Base-by-base conservation (phyloP, 768 basidiomycete genomes). In the Boletus vermiculosoides region DNA sequence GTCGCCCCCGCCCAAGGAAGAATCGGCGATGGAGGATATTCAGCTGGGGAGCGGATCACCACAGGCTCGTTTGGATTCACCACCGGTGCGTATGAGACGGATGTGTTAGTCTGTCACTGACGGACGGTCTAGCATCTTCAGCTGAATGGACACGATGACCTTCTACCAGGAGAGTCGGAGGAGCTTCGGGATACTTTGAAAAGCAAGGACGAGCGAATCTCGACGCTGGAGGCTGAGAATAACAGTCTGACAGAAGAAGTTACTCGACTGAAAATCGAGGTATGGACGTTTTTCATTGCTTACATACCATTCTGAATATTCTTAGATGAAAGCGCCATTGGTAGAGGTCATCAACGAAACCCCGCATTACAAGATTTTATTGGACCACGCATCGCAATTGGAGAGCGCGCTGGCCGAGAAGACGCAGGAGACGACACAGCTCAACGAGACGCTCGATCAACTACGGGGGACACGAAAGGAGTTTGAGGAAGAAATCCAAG, bases 51-150 rank as follows among this genome's bases (percentile, higher is more conserved):
- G 81, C 81, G 77, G 80, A 78, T 73, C 72, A 12, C 61, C 77
- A 61, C 76, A 73, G 69, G 70, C 69, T 64, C 77, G 76, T 73
- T 78, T 80, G 73, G 83, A 80, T 76, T 81, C 85, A 78, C 83
- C 86, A 72, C 80, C 76, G 77, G 88, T 89, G 81, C 83, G 88
- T 87, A 79, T 78, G 76, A 22, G 9, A 78, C 74, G 49, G 6
- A 8, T 66, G 63, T 45, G 61, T 63, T 69, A 20, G 18, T n/a
- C 2, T n/a, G 31, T 50, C n/a, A 11, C 58, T 72, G 77, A 87
- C 77, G 16, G 63, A 31, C 54, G 49, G 63, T 31, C 4, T 67
- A 88, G 85, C 79, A 69, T 48, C 64, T 67, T 33, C 74, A 71
- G 51, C 36, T 62, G 18, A 80, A 81, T 58, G 78, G 76, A 28